A percentile compares a stretch with the other conserved stretches of the same genome.
Evolutionary conservation across 768 basidiomycete genomes (phyloP).

Genomic region (Suillus bovinus): DNA sequence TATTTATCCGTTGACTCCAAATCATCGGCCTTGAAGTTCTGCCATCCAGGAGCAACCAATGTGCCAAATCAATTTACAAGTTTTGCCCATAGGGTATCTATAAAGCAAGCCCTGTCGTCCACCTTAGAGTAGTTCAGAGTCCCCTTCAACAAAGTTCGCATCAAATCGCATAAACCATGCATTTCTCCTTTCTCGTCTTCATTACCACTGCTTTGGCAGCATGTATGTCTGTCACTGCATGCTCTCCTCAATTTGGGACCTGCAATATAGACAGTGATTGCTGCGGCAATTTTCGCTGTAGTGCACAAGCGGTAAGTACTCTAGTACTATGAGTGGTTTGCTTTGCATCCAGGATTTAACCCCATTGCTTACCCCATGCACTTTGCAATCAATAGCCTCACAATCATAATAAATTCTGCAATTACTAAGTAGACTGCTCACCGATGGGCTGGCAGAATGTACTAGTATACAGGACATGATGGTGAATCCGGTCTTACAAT

Average conservation of each 20-base stretch:
- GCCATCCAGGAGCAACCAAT: no score
- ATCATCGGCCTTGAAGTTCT: no score
- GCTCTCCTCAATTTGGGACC: background rate
- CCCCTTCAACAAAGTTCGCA: background rate
- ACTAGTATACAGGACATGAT: no score
- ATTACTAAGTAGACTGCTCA: background rate
- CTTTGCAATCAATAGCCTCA: background rate
- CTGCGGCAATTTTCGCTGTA: background rate
- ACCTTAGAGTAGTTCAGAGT: background rate
- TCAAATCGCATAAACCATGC: background rate
- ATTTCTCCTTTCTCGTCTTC: background rate
- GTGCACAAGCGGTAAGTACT: background rate
- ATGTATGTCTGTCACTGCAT: background rate
- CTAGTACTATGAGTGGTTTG: background rate
- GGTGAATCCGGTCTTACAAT: no score
- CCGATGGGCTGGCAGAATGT: background rate
- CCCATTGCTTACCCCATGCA: background rate
- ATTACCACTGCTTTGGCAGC: background rate
- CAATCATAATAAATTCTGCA: background rate
- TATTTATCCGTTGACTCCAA: no score
- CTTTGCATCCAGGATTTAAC: background rate
- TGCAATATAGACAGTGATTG: background rate
- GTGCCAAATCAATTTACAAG: no score
- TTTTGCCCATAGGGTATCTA: no score
- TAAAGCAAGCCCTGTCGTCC: no score